Base-by-base conservation (phyloP, 2,329 filamentous ascomycete species). In the Scedosporium minutisporum region DNA sequence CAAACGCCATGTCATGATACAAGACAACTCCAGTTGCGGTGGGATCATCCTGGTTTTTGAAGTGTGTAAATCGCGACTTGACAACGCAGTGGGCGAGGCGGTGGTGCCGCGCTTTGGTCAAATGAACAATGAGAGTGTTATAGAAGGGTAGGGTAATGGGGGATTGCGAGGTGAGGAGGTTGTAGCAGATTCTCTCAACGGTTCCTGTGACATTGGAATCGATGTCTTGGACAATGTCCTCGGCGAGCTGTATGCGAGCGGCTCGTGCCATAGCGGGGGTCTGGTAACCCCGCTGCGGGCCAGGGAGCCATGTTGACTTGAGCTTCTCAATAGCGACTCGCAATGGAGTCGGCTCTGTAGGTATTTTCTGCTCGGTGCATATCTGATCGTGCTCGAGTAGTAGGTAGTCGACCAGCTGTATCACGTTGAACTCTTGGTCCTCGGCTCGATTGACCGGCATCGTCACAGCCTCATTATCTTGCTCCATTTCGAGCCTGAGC, bases 111-210 rank as follows among this genome's bases (percentile, higher is more conserved):
- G 80, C 70, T 38, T 78, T 76, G 61, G 82, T 79, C 60, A 93
- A 85, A n/a, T 83, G 82, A n/a, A 82, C 71, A 2, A 93, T 80
- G 27, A 95, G 78, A 12, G 81, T 80, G 69, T 92, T 92, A 75
- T 87, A 91, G 3, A 87, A 91, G 66, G 85, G 79, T 42, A 89
- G 80, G 65, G 84, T 84, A 0, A 89, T 88, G 0, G 85, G 82
- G 18, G 83, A 77, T 1, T 80, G 71, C 2, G 84, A 85, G 3
- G 84, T 75, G 16, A 91, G 78, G 3, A 95, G 75, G 69, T 90
- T 91, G 72, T 87, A 87, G 71, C 82, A 85, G 61, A 86, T 76
- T 67, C 78, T 79, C n/a, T 69, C 71, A 38, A 78, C 71, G 3
- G 63, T 63, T 46, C 46, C 60, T 12, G 25, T 12, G n/a, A n/a